These are phyloP conservation scores for Penicillium occitanis DNA, from an alignment of 2,329 filamentous ascomycete genomes.

Conservation along the genomic window DNA sequence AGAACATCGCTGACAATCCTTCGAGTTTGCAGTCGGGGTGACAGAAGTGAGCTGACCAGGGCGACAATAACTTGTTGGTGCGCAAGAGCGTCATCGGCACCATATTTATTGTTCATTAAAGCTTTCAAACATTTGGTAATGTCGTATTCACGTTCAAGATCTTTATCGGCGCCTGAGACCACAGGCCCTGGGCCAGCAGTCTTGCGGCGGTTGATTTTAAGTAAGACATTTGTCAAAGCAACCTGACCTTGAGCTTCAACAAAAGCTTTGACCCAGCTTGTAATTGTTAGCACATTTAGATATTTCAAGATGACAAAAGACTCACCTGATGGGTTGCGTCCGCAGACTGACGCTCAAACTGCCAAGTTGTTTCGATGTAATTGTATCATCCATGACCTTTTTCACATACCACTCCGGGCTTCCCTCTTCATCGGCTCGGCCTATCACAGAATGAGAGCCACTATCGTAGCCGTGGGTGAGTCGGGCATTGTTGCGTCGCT, in stretches of 20 bases:
- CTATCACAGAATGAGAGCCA: conserved; percentile 61
- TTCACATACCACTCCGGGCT: conserved; percentile 98
- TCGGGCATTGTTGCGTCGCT: conserved; percentile 72
- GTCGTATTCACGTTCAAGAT: conserved; percentile 89
- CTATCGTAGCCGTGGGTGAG: conserved; percentile 64
- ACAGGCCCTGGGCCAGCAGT: conserved; percentile 62
- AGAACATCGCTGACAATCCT: conserved; percentile 95
- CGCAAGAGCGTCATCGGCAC: conserved; percentile 87
- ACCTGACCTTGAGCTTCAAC: conserved; percentile 97
- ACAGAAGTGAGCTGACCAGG: conserved; percentile 81
- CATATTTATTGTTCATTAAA: conserved; percentile 99
- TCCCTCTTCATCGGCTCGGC: conserved; percentile 84
- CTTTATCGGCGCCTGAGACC: conserved; percentile 66
- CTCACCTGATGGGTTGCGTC: conserved; percentile 81
- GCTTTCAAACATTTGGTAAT: conserved; percentile 97
- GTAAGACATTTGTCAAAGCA: conserved; percentile 86
- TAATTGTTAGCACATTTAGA: background rate
- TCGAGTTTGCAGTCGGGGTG: conserved; percentile 82
- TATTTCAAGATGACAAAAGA: background rate
- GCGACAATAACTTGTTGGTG: conserved; percentile 90
- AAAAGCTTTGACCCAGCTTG: conserved; percentile 87
- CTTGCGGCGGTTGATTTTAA: conserved; percentile 89
- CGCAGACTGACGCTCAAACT: conserved; percentile 91
- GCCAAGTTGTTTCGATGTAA: conserved; percentile 85
- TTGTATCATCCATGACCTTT: conserved; percentile 92